Evolutionary conservation across 805 yeast genomes (phyloP), one percentile per base, ranked within the genome.

Genomic region (Zygosaccharomyces lentus): DNA sequence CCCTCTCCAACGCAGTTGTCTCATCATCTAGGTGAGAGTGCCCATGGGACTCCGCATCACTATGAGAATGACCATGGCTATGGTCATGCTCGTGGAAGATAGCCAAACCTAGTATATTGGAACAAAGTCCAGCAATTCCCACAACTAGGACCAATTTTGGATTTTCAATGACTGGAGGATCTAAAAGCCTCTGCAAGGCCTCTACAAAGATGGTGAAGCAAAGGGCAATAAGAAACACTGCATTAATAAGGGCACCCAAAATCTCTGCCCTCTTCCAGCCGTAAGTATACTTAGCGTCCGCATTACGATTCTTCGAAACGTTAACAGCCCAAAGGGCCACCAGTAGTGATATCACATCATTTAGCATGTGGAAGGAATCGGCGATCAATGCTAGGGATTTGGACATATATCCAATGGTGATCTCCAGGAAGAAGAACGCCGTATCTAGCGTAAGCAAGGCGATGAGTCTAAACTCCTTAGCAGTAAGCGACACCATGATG

Each of bases 241-340:
- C 96, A 62, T 91, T 91, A 54, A 91, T 78, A 49, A 91, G 74
- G 7, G 98, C 99, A 46, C 99, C 99, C 50, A 91, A 73, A 43
- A 91, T 90, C 67, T 91, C 99, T 4, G 98, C 98, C 55, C 99
- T 76, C 66, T 91, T 95, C 96, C 97, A 88, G 13, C 99, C 99
- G 59, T 93, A 91, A 2, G 98, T 93, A 69, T 87, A 91, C 47
- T 82, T 82, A 2, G 93, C 83, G 63, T 88, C 93, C 1, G 96
- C 93, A 24, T 81, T 80, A 58, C 81, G 78, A 32, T 79, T 80
- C 56, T 84, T 84, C 43, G 96, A 89, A 9, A 89, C 96, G 51
- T 78, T 78, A 16, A 93, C 98, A 0, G 99, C 99, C 97, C 97
- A 91, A 26, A 90, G 71, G 0, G 99, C 99, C 41, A 91, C 89